Evolutionary conservation across 176 grass and related monocot species (phyloP).

Genomic region (Phragmites australis): DNA sequence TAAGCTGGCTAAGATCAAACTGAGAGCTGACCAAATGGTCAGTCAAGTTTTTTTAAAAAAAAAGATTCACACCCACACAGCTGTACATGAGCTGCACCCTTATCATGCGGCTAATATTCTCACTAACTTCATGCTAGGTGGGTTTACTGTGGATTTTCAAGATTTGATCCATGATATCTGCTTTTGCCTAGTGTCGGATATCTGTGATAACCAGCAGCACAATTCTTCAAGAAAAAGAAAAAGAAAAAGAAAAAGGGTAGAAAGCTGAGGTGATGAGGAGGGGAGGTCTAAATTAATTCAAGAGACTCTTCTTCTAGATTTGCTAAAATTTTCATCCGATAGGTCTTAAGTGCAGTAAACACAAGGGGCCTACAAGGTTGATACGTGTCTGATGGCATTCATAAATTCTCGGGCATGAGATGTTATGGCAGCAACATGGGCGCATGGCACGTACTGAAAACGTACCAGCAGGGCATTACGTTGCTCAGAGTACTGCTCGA

Average conservation of each 20-base stretch:
- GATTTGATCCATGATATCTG: no score
- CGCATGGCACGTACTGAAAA: slow-evolving; percentile 33
- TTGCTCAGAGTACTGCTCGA: slow-evolving; percentile 23
- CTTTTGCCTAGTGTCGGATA: no score
- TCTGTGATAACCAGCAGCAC: no score
- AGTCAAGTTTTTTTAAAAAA: no score
- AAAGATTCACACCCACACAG: no score
- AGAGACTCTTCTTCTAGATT: not conserved
- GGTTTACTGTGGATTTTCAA: not conserved
- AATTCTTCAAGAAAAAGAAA: no score
- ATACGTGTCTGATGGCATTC: slow-evolving; percentile 40
- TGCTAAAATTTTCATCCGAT: not conserved
- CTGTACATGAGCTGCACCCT: no score
- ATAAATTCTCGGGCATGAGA: slow-evolving; percentile 42
- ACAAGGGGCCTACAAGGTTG: slow-evolving; percentile 33
- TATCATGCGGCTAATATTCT: not conserved
- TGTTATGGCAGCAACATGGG: slow-evolving; percentile 28
- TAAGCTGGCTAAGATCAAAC: not conserved
- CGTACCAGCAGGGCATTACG: slow-evolving; percentile 33
- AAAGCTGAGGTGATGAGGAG: not conserved
- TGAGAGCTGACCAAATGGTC: not conserved
- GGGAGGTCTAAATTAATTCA: not conserved
- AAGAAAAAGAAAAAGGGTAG: not conserved
- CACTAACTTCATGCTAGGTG: not conserved
- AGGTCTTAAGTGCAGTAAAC: not conserved